Percentiles rank a stretch among this genome's conserved stretches.
Evolutionary conservation across 2,329 filamentous ascomycete species (phyloP).

Genomic region (Chaetomiaceae sp.): DNA sequence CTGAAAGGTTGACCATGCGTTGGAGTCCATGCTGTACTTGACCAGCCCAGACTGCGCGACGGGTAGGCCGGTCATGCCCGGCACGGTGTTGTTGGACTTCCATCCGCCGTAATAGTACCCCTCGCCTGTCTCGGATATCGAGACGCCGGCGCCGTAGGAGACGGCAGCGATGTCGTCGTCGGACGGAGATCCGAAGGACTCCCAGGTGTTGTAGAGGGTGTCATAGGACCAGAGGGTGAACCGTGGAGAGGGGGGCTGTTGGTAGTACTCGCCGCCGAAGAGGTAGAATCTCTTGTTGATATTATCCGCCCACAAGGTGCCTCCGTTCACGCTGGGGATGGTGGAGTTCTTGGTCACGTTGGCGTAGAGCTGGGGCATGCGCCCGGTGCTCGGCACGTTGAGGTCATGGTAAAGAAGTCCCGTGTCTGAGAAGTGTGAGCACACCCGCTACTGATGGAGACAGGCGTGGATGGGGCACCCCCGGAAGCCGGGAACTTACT

Average conservation of each 20-base stretch:
- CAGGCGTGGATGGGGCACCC: not conserved
- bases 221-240: slow-evolving; percentile 56
- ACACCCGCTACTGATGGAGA: too few relatives aligned
- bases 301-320: slow-evolving; percentile 54
- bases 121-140: slow-evolving; percentile 48
- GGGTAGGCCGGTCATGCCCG: slow-evolving; percentile 45
- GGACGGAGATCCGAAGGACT: slow-evolving; percentile 38
- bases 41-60: slow-evolving; percentile 49
- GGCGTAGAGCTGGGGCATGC: slow-evolving; percentile 49
- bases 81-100: slow-evolving; percentile 49
- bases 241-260: slow-evolving; percentile 36
- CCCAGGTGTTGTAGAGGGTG: slow-evolving; percentile 51
- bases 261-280: slow-evolving; percentile 54
- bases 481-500: slow-evolving; percentile 40
- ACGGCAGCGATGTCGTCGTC: slow-evolving; percentile 39
- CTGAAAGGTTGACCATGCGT: slow-evolving; percentile 48
- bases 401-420: slow-evolving; percentile 56
- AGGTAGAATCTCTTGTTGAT: slow-evolving; percentile 60
- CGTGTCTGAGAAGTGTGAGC: slow-evolving; percentile 36
- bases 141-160: slow-evolving; percentile 53
- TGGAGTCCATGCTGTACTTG: slow-evolving; percentile 50
- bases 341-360: slow-evolving; percentile 55
- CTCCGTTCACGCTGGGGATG: slow-evolving; percentile 45
- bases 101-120: slow-evolving; percentile 62
- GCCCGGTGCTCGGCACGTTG: slow-evolving; percentile 37